These are phyloP conservation scores for Penicillium corylophilum DNA, from an alignment of 2,329 filamentous ascomycete genomes.

Conservation along the genomic window DNA sequence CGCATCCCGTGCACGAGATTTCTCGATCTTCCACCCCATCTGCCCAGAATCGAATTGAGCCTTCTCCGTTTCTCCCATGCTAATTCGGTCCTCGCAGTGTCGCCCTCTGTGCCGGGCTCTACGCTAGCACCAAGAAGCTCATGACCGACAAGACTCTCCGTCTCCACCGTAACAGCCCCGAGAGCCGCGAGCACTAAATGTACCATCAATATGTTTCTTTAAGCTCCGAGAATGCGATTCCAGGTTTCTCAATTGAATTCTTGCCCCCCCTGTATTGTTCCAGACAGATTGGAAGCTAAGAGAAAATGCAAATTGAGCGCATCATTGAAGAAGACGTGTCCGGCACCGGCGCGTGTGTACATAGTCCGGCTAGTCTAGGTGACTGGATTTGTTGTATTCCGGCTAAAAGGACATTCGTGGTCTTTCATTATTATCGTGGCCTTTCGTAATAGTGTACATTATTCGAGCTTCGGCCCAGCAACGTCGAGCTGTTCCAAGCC, in stretches of 20 bases:
- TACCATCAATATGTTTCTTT: slow-evolving; percentile 33
- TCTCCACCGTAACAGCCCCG: slow-evolving; percentile 67
- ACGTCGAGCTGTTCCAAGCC: slow-evolving; percentile 90
- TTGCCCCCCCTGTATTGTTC: slow-evolving; percentile 30
- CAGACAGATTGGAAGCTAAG: slow-evolving; percentile 27
- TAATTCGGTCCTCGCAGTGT: slow-evolving; percentile 46
- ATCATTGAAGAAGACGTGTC: slow-evolving; percentile 25
- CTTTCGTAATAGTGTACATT: slow-evolving; percentile 32
- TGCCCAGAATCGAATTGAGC: slow-evolving; percentile 5
- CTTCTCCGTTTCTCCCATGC: slow-evolving; percentile 3
- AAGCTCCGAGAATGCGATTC: slow-evolving; percentile 30
- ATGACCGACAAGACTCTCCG: slow-evolving; percentile 88
- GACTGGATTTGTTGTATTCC: slow-evolving; percentile 26
- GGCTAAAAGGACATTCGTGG: slow-evolving; percentile 29
- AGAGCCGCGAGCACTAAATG: slow-evolving; percentile 42
- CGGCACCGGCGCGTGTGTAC: slow-evolving; percentile 34
- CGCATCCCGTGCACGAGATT: slow-evolving; percentile 12
- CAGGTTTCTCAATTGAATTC: slow-evolving; percentile 20
- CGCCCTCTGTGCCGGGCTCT: slow-evolving; percentile 74
- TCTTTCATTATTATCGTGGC: slow-evolving; percentile 23
- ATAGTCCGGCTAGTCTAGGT: slow-evolving; percentile 34
- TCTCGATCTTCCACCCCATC: slow-evolving; percentile 19
- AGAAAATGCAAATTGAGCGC: slow-evolving; percentile 14
- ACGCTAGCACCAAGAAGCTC: slow-evolving; percentile 81
- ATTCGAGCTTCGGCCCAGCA: slow-evolving; percentile 81